Conservation (phyloP, 2,329 filamentous ascomycete species). For the Boeremia lycopersici region DNA sequence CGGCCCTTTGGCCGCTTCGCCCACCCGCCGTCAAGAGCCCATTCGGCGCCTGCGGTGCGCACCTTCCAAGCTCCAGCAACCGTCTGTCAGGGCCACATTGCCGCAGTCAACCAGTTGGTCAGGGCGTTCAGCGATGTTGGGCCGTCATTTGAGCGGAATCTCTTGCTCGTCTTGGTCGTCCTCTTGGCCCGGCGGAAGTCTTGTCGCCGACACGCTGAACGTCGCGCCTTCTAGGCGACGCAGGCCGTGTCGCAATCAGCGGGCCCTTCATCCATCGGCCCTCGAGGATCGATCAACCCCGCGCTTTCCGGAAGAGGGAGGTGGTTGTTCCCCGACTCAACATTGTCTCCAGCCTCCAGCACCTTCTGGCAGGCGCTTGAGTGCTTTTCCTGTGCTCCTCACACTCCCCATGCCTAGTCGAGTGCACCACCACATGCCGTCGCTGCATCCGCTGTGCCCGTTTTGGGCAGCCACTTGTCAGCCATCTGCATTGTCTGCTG, state of each 20-base stretch:
- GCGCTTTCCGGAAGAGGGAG: conserved; percentile 12
- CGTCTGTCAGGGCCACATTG: conserved; percentile 4
- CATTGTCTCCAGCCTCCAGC: neutral
- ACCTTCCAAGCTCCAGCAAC: conserved; percentile 10
- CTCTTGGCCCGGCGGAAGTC: conserved; percentile 15
- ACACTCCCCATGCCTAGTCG: neutral
- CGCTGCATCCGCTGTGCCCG: neutral
- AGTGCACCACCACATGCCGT: neutral
- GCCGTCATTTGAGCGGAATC: conserved; percentile 13
- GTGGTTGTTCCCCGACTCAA: conserved; percentile 8
- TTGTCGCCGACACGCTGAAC: conserved; percentile 12
- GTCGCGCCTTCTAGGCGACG: conserved; percentile 11
- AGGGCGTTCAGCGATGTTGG: conserved; percentile 9
- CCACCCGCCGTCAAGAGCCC: conserved; percentile 1
- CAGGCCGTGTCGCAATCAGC: conserved; percentile 15
- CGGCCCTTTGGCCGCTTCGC: conserved; percentile 7
- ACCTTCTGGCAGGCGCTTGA: neutral
- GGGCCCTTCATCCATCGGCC: neutral
- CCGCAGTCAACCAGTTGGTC: conserved; percentile 11
- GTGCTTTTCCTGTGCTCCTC: neutral
- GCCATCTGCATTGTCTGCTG: neutral
- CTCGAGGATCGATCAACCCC: conserved; percentile 2
- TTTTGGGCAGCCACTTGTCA: neutral
- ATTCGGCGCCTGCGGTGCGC: conserved; percentile 11
- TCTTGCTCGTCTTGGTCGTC: conserved; percentile 6